Conservation (phyloP, 2,329 filamentous ascomycete genomes). For the Curvularia lunata region DNA sequence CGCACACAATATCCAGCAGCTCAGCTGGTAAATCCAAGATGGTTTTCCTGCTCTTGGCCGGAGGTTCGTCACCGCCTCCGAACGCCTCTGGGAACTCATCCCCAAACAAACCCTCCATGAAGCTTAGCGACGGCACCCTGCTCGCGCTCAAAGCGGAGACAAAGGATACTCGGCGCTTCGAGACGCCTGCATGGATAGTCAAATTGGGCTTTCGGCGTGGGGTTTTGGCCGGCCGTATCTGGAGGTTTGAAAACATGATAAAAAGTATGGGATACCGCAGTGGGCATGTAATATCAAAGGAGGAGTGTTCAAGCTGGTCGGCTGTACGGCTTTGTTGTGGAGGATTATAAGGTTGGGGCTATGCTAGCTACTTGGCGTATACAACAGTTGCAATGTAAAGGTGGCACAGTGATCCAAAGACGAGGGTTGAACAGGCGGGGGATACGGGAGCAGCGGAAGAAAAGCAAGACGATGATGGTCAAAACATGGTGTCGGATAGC, state of each 20-base stretch:
- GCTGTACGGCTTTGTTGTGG: background rate
- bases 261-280: background rate
- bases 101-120: slow-evolving; percentile 34
- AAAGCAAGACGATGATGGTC: slow-evolving; percentile 3
- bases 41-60: slow-evolving; percentile 24
- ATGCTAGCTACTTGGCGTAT: background rate
- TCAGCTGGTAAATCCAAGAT: slow-evolving; percentile 31
- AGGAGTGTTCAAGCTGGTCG: background rate
- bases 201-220: slow-evolving; percentile 33
- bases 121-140: slow-evolving; percentile 33
- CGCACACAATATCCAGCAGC: slow-evolving; percentile 24
- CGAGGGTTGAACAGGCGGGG: background rate
- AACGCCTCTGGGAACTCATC: slow-evolving; percentile 36
- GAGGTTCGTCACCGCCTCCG: slow-evolving; percentile 8
- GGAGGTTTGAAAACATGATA: slow-evolving; percentile 28
- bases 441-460: background rate
- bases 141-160: slow-evolving; percentile 22
- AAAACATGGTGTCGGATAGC: slow-evolving; percentile 11
- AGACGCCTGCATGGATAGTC: slow-evolving; percentile 28
- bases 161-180: slow-evolving; percentile 29
- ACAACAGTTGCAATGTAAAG: background rate
- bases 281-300: background rate
- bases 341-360: background rate
- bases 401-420: background rate
- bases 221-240: slow-evolving; percentile 27